These are phyloP conservation scores for Trichosporon coremiiforme DNA, from an alignment of 1,284 basidiomycete species.

Conservation along the genomic window DNA sequence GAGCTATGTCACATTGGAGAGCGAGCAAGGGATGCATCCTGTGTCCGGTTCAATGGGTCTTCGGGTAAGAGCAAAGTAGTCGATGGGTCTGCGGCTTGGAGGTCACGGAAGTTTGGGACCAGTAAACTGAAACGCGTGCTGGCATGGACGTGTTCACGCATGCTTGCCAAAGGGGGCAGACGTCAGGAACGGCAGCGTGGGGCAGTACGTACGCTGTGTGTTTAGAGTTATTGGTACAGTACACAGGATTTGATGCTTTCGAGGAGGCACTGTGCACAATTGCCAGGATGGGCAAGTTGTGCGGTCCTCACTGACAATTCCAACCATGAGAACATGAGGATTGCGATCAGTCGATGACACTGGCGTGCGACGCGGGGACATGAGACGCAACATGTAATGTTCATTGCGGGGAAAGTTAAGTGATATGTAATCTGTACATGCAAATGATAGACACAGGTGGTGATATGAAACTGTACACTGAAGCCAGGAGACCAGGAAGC, in stretches of 20 bases:
- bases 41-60: neutral
- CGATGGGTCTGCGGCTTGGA: neutral
- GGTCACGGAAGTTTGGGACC: neutral
- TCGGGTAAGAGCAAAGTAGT: neutral
- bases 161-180: neutral
- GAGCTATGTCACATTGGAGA: conserved; percentile 9
- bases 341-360: too few relatives aligned
- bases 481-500: too few relatives aligned
- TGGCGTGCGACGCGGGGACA: neutral
- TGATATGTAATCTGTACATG: conserved; percentile 3
- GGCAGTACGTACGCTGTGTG: neutral
- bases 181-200: neutral
- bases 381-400: neutral
- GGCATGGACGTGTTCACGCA: conserved; percentile 4
- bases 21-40: neutral
- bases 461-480: neutral
- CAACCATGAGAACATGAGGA: neutral
- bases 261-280: neutral
- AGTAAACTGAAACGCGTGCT: conserved; percentile 15
- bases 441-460: conserved; percentile 7
- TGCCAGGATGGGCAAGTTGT: neutral
- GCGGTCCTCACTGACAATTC: neutral
- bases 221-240: neutral
- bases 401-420: neutral
- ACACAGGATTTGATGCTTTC: neutral